Base-by-base conservation (phyloP, 2,329 filamentous ascomycete species). In the Fusarium pilosicola region DNA sequence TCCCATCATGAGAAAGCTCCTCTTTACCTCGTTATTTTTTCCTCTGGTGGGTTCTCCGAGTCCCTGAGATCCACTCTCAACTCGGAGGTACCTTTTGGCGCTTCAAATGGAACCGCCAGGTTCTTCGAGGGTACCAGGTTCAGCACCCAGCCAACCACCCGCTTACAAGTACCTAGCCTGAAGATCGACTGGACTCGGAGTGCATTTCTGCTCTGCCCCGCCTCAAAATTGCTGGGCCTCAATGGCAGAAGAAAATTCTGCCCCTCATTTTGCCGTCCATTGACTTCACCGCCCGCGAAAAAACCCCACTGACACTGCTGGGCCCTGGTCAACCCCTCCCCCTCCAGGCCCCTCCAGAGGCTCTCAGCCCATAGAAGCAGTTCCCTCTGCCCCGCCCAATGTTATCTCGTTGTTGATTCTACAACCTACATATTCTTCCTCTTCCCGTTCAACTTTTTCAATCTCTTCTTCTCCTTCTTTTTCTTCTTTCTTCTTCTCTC, bases 171-270 rank as follows among this genome's bases (percentile, higher is more conserved):
- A 72, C 54, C 63, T 61, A 45, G 49, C 49, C 30, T 57, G 20
- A 14, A 44, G 59, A 55, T 62, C 56, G 61, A 62, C 61, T 42
- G 26, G 64, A 36, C 60, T 68, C n/a, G 13, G 51, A 52, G 66
- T 55, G 45, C 52, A 45, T n/a, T 62, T 51, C 49, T 63, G 30
- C n/a, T 28, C 42, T 70, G 70, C 70, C 70, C 70, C 70, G 70
- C 70, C 70, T 70, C 65, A 68, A 67, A 60, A 66, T 73, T 45
- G 42, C 30, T 65, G 59, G 41, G 38, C 58, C 51, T 73, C 65
- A 73, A 67, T 73, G 70, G 65, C 38, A 68, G 49, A 55, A 70
- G 71, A 75, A 79, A 78, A 77, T 74, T 79, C 77, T 78, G 71
- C 76, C 76, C 79, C 76, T 78, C 74, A 74, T 78, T 77, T 75